Evolutionary conservation across 2,329 filamentous ascomycete genomes (phyloP).

Genomic region (Cordyceps tenuipes): DNA sequence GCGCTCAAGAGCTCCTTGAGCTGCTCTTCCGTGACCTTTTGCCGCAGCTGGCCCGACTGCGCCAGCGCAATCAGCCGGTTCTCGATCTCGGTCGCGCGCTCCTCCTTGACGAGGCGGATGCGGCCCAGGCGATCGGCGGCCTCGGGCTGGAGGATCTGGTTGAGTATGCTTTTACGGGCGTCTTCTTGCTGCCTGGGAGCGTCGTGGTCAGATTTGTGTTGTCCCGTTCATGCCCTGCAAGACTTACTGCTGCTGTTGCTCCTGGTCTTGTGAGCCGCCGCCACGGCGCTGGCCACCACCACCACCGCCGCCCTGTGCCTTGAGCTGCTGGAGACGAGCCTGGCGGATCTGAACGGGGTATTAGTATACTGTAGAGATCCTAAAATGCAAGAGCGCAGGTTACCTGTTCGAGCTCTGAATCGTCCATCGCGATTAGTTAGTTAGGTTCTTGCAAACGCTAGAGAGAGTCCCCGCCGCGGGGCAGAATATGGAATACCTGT

Average conservation of each 20-base stretch:
- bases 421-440: slow-evolving; percentile 28
- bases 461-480: slow-evolving; percentile 6
- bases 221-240: background rate
- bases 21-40: slow-evolving; percentile 86
- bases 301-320: slow-evolving; percentile 55
- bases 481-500: slow-evolving; percentile 9
- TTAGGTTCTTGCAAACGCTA: slow-evolving; percentile 7
- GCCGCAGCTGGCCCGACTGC: slow-evolving; percentile 72
- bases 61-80: slow-evolving; percentile 89
- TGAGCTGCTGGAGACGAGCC: slow-evolving; percentile 88
- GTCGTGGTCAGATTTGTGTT: background rate
- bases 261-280: slow-evolving; percentile 38
- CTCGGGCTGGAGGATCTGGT: slow-evolving; percentile 89
- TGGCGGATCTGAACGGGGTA: slow-evolving; percentile 61
- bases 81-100: slow-evolving; percentile 82
- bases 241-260: slow-evolving; percentile 48
- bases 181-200: slow-evolving; percentile 47
- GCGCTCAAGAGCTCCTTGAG: slow-evolving; percentile 85
- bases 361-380: background rate
- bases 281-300: slow-evolving; percentile 27
- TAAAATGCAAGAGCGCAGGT: too few species aligned
- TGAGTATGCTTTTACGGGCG: slow-evolving; percentile 67
- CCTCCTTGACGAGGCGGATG: slow-evolving; percentile 91
- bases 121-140: slow-evolving; percentile 88
- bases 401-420: slow-evolving; percentile 36